Base-by-base conservation (phyloP, 805 yeast species). In the Danielozyma ontarioensis region DNA sequence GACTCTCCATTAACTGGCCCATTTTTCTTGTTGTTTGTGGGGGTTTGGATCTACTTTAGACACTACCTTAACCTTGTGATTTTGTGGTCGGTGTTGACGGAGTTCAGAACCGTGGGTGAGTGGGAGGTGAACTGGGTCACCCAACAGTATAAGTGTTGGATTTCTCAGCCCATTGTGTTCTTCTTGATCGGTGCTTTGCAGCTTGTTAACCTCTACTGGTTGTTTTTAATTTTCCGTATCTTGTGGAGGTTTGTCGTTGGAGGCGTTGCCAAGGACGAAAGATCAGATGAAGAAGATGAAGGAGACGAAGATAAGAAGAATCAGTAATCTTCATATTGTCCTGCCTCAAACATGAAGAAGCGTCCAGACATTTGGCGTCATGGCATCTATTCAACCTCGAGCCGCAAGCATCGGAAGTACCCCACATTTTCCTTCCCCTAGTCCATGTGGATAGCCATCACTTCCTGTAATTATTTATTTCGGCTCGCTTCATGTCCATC, bases 61-160 rank as follows among this genome's bases (percentile, higher is more conserved):
- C 98, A 93, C 57, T 85, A 76, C 55, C 58, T 88, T 45, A 93
- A 89, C 59, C 49, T 90, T 39, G 76, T 68, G 50, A 84, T 93
- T 41, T 70, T 93, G 46, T 83, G 84, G 81, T 83, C 95, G 2
- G 80, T 86, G 13, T 63, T 83, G 34, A 88, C 96, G 13, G 95
- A 88, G 59, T 93, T 85, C 64, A 74, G 70, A 44, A 76, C 94
- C 2, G 87, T 85, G 16, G 98, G 98, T 25, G 80, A 80, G 35
- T 88, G 70, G 60, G 73, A 72, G 36, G 68, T 93, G 46, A 78
- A 87, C 67, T 93, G 86, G 78, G 84, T 74, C 10, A 80, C 93
- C 19, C 90, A 89, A 59, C 96, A 93, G 59, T 93, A 90, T 68
- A 93, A 93, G 62, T 93, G 97, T 63, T 87, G 87, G 83, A 85